Conservation (phyloP, 2,329 filamentous ascomycete species). For the Penicillium glabrum region DNA sequence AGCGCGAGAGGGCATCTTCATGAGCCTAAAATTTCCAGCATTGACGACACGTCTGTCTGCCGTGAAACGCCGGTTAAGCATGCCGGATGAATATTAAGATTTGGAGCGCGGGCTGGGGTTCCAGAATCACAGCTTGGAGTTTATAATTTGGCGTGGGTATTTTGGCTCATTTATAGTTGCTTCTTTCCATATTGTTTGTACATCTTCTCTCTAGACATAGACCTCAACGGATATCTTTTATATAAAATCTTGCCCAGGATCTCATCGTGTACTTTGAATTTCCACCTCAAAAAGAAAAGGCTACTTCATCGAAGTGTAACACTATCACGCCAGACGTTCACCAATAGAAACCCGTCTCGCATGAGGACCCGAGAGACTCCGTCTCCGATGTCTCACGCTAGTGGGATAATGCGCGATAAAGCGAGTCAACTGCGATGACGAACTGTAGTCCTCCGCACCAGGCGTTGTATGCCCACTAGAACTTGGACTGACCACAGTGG, state of each 20-base stretch:
- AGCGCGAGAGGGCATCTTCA: constrained; percentile 19
- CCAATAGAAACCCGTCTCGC: constrained; percentile 6
- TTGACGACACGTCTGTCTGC: neutral
- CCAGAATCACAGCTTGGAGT: neutral
- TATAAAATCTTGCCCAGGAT: neutral
- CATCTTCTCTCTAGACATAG: constrained; percentile 13
- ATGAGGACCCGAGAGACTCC: constrained; percentile 25
- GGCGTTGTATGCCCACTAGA: constrained; percentile 23
- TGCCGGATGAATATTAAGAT: constrained; percentile 9
- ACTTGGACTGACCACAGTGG: constrained; percentile 11
- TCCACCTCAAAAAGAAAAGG: neutral
- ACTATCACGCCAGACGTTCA: neutral
- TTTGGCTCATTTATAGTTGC: neutral
- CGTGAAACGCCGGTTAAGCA: constrained; percentile 4
- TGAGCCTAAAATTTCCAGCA: neutral
- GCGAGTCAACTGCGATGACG: constrained; percentile 13
- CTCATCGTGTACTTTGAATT: neutral
- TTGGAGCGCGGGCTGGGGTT: neutral
- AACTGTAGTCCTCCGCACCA: constrained; percentile 20
- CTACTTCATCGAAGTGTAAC: neutral
- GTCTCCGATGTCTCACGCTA: constrained; percentile 24
- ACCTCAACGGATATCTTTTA: constrained; percentile 3
- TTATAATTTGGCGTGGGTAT: neutral
- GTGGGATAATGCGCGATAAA: constrained; percentile 28
- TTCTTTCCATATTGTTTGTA: neutral